These are phyloP conservation scores for Garcia nutans DNA, from an alignment of 345 rosid species.

Conservation along the genomic window DNA sequence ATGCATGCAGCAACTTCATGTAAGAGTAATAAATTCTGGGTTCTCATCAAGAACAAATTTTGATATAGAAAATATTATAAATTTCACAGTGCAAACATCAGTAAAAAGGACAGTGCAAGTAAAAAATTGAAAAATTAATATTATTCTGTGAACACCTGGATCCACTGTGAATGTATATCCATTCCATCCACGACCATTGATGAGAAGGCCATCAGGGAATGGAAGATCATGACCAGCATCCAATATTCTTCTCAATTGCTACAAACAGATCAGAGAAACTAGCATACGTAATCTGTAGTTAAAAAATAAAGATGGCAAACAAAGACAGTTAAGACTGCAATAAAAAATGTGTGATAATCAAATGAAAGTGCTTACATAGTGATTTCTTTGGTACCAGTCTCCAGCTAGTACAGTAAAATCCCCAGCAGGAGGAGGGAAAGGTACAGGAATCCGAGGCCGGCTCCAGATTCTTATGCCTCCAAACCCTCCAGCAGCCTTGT, in stretches of 20 bases:
- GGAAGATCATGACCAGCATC: slow-evolving; percentile 31
- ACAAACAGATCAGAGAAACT: not conserved
- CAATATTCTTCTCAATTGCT: slow-evolving; percentile 29
- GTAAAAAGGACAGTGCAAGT: not conserved
- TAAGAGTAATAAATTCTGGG: not conserved
- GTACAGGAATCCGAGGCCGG: slow-evolving; percentile 73
- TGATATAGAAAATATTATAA: not conserved
- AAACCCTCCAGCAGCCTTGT: slow-evolving; percentile 79
- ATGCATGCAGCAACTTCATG: not conserved
- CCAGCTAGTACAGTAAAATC: slow-evolving; percentile 72
- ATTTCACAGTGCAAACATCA: not conserved
- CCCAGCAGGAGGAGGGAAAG: slow-evolving; percentile 63
- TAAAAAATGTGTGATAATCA: not conserved
- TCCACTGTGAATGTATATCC: slow-evolving; percentile 37
- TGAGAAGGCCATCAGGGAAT: slow-evolving; percentile 34
- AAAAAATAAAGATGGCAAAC: not conserved
- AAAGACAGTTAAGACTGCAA: not conserved
- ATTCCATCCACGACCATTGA: slow-evolving; percentile 40
- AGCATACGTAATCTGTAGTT: not conserved
- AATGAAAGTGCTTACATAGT: slow-evolving; percentile 42
- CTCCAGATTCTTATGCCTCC: slow-evolving; percentile 65
- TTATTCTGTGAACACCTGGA: slow-evolving; percentile 14
- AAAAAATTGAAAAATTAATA: too few relatives aligned
- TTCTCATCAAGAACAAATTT: not conserved
- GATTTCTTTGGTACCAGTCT: slow-evolving; percentile 71